Evolutionary conservation across 495 filamentous ascomycete genomes (phyloP), one percentile per base, ranked within the genome.

Genomic region (Amphirosellinia nigrospora): DNA sequence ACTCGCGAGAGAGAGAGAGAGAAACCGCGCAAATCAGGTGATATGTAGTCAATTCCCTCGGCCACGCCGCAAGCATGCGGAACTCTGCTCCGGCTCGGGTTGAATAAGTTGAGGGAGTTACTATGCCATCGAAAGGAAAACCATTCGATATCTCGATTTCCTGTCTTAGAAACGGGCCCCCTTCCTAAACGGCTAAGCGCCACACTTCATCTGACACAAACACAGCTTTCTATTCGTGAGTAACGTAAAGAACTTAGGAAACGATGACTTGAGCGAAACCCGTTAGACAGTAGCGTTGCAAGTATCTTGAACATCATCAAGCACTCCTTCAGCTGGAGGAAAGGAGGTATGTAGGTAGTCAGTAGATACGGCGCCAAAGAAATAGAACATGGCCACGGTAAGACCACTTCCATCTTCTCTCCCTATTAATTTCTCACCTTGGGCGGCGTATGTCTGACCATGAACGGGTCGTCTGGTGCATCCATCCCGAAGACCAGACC

Each of bases 101-200:
- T 7, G 3, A 36, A 55, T 53, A 11, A 30, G 13, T 30, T 3
- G 23, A 4, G 26, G 50, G 16, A 21, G 28, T 58, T 38, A 36
- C 26, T 28, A 36, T 32, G 3, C 32, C 1, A 2, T 5, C 30
- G 60, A 63, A 46, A 63, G 66, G 60, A 63, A 46, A 63, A 69
- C 55, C 68, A 73, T 71, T 69, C 66, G 69, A 72, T 75, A 69
- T 77, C 75, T 75, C 67, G 73, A 39, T 34, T 39, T 53, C 19
- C 8, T 77, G 73, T 75, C 75, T 75, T 63, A 68, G 39, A 64
- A 32, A 36, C 26, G 32, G 55, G 6, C 23, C 16, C n/a, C 30
- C 56, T 11, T 43, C 38, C 19, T 15, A 62, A 62, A 52, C 43
- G 45, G 9, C 39, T 34, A 32, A 50, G 23, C 50, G 23, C 32